These are phyloP conservation scores for Macadamia integrifolia DNA, from an alignment of 164 flowering plant species.

Conservation along the genomic window DNA sequence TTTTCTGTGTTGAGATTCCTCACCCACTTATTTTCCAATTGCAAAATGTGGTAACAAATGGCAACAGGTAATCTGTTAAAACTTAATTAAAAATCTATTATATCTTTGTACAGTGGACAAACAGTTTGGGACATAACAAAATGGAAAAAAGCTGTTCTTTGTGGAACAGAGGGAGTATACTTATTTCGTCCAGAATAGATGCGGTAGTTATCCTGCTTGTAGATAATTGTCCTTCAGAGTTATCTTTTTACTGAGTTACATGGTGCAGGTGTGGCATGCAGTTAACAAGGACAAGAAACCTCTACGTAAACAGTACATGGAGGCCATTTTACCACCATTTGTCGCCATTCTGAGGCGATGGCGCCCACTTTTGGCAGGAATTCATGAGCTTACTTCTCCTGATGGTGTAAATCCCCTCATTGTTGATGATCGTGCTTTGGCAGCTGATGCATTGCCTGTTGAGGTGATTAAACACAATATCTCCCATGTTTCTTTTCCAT, in stretches of 20 bases:
- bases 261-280: constrained; percentile 91
- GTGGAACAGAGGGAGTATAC: too few relatives aligned
- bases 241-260: constrained; percentile 9
- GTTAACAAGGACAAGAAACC: constrained; percentile 71
- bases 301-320: constrained; percentile 86
- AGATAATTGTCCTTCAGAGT: constrained; percentile 1
- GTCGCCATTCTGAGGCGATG: constrained; percentile 91
- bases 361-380: constrained; percentile 96
- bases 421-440: constrained; percentile 90
- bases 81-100: too few relatives aligned
- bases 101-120: too few relatives aligned
- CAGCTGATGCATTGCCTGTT: constrained; percentile 93
- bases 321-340: constrained; percentile 91
- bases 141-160: too few relatives aligned
- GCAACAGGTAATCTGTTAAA: too few relatives aligned
- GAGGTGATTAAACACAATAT: constrained; percentile 52
- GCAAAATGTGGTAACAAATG: too few relatives aligned
- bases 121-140: too few relatives aligned
- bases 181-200: not conserved
- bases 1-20: too few relatives aligned
- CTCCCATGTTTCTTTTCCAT: constrained; percentile 1
- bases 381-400: constrained; percentile 87
- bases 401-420: constrained; percentile 89
- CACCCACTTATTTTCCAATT: too few relatives aligned
- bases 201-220: not conserved